Percentiles rank a stretch among this genome's conserved stretches.
phyloP scores from a whole-genome alignment of 2,329 filamentous ascomycete genomes.

The Aspergillus oerlinghausenensis region DNA sequence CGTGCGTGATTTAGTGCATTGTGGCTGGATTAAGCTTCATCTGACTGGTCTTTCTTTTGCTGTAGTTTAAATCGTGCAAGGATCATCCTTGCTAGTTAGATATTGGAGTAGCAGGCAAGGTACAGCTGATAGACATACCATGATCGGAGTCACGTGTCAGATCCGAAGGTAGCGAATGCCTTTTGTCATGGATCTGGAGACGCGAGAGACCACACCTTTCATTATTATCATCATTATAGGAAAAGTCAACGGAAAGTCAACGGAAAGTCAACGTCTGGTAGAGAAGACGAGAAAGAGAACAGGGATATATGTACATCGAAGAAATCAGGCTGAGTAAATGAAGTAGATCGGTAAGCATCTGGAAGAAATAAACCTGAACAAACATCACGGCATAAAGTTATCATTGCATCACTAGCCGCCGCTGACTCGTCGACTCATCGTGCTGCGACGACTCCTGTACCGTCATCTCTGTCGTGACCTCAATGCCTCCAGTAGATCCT shows the following conservation, averaged over 20 bases:
- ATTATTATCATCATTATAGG: background rate
- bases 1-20: background rate
- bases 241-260: too few species aligned
- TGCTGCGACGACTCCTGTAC: constrained; percentile 17
- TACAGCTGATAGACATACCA: background rate
- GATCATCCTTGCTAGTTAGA: background rate
- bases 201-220: background rate
- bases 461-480: constrained; percentile 29
- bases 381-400: constrained; percentile 1
- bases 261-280: background rate
- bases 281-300: background rate
- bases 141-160: background rate
- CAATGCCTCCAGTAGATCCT: constrained; percentile 21
- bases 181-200: background rate
- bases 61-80: background rate
- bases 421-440: constrained; percentile 19
- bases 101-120: too few species aligned
- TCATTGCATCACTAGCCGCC: constrained; percentile 19
- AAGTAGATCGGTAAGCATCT: background rate
- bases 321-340: background rate
- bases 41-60: background rate
- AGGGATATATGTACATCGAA: background rate
- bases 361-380: background rate
- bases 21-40: background rate
- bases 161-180: background rate